Evolutionary conservation across 2,329 filamentous ascomycete species (phyloP).

Genomic region (Colletotrichum zoysiae): DNA sequence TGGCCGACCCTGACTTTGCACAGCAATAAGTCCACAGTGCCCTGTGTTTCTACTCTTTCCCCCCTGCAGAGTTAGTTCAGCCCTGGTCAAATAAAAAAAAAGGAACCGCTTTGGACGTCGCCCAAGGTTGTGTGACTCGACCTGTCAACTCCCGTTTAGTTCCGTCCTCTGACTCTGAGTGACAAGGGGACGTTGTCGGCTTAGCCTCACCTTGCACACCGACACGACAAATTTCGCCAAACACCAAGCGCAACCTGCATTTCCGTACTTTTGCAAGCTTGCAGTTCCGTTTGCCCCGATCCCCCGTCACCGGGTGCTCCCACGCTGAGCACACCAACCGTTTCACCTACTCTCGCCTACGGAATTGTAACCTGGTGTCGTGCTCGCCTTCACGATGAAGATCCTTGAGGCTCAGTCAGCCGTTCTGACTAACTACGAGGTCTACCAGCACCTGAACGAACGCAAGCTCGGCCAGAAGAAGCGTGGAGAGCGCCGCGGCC

Average conservation of each 20-base stretch:
- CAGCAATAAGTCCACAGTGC: not conserved
- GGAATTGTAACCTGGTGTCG: not conserved
- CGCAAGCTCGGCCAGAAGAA: constrained; percentile 67
- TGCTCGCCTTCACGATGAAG: constrained; percentile 64
- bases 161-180: constrained; percentile 18
- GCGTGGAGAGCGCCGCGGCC: constrained; percentile 57
- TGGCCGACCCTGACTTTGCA: constrained; percentile 1
- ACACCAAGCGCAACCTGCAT: constrained; percentile 30
- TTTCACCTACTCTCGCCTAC: not conserved
- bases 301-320: constrained; percentile 18
- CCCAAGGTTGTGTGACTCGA: constrained; percentile 31
- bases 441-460: constrained; percentile 73
- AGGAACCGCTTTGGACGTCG: constrained; percentile 3
- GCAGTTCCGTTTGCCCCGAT: not conserved
- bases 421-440: constrained; percentile 79
- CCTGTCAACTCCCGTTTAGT: constrained; percentile 25
- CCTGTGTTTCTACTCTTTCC: not conserved
- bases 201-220: constrained; percentile 38
- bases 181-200: constrained; percentile 14
- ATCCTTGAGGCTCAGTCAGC: constrained; percentile 79
- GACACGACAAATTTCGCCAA: constrained; percentile 31
- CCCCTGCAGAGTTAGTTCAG: constrained; percentile 3
- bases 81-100: constrained; percentile 10
- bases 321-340: constrained; percentile 8
- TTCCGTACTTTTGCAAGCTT: constrained; percentile 4